A percentile compares a stretch with the other conserved stretches of the same genome.
These are phyloP conservation scores for Candida montana DNA, from an alignment of 805 yeast species.

Conservation along the genomic window DNA sequence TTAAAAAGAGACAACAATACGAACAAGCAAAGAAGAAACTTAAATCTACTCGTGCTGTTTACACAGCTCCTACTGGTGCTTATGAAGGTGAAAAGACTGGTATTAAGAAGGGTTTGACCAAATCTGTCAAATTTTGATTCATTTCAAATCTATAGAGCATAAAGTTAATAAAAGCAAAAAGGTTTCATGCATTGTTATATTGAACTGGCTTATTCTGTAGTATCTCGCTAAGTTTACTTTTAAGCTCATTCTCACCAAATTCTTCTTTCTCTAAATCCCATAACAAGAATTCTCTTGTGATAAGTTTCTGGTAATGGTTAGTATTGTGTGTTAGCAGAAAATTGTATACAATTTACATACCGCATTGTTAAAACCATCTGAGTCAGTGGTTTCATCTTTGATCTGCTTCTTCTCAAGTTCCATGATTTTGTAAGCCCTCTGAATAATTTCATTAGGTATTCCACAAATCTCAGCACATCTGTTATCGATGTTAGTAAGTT, in stretches of 20 bases:
- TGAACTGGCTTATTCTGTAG: background rate
- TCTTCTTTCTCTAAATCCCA: slow-evolving; percentile 19
- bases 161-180: too few species aligned
- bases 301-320: slow-evolving; percentile 5
- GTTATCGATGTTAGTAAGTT: background rate
- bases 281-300: slow-evolving; percentile 14
- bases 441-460: slow-evolving; percentile 25
- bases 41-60: slow-evolving; percentile 86
- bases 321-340: too few species aligned
- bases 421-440: slow-evolving; percentile 28
- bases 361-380: slow-evolving; percentile 2
- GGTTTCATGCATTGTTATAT: background rate
- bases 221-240: slow-evolving; percentile 1
- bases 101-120: slow-evolving; percentile 90
- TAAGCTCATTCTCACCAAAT: background rate
- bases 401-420: slow-evolving; percentile 8
- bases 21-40: slow-evolving; percentile 93
- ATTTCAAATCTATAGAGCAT: too few species aligned
- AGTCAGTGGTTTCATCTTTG: slow-evolving; percentile 7
- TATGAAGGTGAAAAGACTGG: slow-evolving; percentile 96
- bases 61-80: slow-evolving; percentile 64
- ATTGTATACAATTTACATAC: too few species aligned
- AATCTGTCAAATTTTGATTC: slow-evolving; percentile 71
- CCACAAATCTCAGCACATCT: slow-evolving; percentile 38
- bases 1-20: slow-evolving; percentile 96